These are phyloP conservation scores for Martiniozyma asiatica DNA, from an alignment of 1,139 yeast species.

Conservation along the genomic window DNA sequence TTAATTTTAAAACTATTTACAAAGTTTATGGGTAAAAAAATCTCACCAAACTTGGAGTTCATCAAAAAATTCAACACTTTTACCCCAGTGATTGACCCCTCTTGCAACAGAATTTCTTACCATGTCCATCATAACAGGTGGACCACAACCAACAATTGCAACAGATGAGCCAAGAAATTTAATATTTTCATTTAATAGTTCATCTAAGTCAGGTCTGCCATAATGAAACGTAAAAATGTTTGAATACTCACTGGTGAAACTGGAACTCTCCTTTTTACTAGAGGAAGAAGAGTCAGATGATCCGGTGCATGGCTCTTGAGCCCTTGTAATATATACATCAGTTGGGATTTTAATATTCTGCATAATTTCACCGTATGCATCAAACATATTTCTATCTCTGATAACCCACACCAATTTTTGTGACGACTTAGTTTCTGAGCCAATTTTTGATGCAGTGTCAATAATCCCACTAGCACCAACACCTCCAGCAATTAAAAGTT, in stretches of 20 bases:
- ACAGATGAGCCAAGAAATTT: constrained; percentile 17
- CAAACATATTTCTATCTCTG: constrained; percentile 3
- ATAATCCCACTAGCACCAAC: constrained; percentile 56
- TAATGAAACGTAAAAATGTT: constrained; percentile 1
- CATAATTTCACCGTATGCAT: constrained; percentile 6
- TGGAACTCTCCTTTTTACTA: too few species aligned
- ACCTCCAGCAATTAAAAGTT: constrained; percentile 54
- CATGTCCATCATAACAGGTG: constrained; percentile 33
- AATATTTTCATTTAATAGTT: constrained; percentile 25
- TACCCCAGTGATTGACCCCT: constrained; percentile 7
- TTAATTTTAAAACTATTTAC: too few species aligned
- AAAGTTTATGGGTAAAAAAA: too few species aligned
- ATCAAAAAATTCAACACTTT: constrained; percentile 15
- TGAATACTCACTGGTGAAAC: not conserved
- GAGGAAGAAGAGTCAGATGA: too few species aligned
- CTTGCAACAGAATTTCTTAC: constrained; percentile 10
- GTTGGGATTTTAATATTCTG: constrained; percentile 3
- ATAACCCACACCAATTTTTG: constrained; percentile 10
- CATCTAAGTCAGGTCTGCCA: constrained; percentile 28
- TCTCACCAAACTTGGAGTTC: constrained; percentile 15
- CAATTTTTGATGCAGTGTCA: constrained; percentile 27
- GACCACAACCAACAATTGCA: constrained; percentile 33
- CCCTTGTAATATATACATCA: constrained; percentile 10
- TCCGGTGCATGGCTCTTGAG: not conserved
- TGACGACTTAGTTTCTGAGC: not conserved